Percentiles rank a stretch among this genome's conserved stretches.
Evolutionary conservation across 306 rosid species (phyloP).

Genomic region (Alnus glutinosa): DNA sequence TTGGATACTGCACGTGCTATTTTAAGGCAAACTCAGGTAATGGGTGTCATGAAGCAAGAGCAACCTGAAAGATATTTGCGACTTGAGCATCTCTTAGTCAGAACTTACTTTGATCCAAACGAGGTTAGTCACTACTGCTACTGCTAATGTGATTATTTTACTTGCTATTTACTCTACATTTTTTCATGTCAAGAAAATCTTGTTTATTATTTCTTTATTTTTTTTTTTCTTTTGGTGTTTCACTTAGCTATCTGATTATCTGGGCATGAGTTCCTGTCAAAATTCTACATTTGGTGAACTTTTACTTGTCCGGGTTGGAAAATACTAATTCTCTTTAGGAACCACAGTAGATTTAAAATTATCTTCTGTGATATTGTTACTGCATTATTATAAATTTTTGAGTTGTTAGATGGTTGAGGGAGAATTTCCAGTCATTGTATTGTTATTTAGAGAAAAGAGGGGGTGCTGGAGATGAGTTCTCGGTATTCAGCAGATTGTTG

Average conservation of each 20-base stretch:
- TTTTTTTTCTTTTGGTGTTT: background rate
- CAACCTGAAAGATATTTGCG: conserved; percentile 99
- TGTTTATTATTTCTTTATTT: conserved; percentile 3
- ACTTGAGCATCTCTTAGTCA: conserved; percentile 93
- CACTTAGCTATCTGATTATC: background rate
- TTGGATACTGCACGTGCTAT: conserved; percentile 97
- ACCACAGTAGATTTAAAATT: background rate
- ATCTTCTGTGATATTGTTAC: background rate
- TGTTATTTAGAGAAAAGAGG: background rate
- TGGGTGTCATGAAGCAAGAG: conserved; percentile 99
- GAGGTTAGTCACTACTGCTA: conserved; percentile 54
- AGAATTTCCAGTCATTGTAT: background rate
- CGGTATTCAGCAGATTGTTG: background rate
- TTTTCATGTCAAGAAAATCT: conserved; percentile 14
- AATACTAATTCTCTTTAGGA: background rate
- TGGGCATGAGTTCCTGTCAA: background rate
- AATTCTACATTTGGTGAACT: background rate
- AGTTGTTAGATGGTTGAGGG: background rate
- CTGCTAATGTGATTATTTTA: conserved; percentile 6
- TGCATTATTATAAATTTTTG: background rate
- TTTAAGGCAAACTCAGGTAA: conserved; percentile 92
- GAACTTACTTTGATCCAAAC: conserved; percentile 95
- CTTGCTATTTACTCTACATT: conserved; percentile 1
- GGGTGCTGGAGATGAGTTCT: background rate
- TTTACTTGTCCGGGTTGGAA: background rate